These are phyloP conservation scores for Cornus suecica DNA, from an alignment of 148 eudicot genomes.

Conservation along the genomic window DNA sequence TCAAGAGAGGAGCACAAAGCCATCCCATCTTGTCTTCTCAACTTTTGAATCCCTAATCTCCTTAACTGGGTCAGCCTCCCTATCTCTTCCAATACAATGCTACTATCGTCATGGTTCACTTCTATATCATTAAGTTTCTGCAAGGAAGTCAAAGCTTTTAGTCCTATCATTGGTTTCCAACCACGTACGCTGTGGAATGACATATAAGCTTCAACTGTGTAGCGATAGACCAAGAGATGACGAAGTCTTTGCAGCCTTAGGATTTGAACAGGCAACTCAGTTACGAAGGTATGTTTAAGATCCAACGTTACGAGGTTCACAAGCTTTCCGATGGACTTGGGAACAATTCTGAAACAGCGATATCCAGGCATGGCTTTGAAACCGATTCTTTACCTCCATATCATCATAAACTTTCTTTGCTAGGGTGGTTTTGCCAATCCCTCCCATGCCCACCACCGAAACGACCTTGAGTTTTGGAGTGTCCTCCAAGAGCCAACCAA, in stretches of 20 bases:
- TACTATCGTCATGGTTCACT: not conserved
- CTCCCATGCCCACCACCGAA: conserved; percentile 19
- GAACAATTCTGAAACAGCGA: conserved; percentile 8
- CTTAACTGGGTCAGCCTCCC: not conserved
- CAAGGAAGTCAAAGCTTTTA: not conserved
- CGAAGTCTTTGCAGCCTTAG: too few relatives aligned
- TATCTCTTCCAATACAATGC: not conserved
- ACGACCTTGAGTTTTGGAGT: not conserved
- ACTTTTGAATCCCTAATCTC: not conserved
- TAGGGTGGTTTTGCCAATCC: too few relatives aligned
- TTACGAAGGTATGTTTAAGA: not conserved
- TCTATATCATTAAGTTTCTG: conserved; percentile 10
- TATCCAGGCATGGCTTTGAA: conserved; percentile 11
- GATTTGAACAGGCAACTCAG: conserved; percentile 13
- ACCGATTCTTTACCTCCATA: not conserved
- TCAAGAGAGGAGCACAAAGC: too few relatives aligned
- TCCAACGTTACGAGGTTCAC: conserved; percentile 3
- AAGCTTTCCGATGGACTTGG: conserved; percentile 9
- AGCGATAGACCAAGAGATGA: too few relatives aligned
- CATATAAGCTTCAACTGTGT: not conserved
- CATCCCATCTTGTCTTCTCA: not conserved
- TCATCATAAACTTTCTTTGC: too few relatives aligned
- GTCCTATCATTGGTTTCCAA: not conserved
- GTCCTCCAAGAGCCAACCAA: too few relatives aligned
- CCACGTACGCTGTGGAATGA: not conserved